A percentile compares a stretch with the other conserved stretches of the same genome.
Conservation (phyloP, 345 rosid species). For the Noccaea caerulescens region DNA sequence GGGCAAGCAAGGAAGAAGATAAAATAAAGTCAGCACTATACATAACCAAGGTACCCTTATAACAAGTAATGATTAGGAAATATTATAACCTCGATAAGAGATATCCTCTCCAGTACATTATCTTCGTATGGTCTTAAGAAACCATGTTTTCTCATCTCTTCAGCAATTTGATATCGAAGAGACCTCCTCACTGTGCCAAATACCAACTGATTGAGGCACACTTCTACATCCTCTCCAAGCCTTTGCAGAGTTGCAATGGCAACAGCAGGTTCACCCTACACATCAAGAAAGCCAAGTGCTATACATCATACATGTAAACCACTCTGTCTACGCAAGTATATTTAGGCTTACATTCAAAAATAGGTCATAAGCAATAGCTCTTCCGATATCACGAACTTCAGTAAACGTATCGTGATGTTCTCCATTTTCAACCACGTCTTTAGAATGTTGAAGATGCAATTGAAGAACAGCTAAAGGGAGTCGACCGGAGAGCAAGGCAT, state of each 20-base stretch:
- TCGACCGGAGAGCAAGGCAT: conserved; percentile 90
- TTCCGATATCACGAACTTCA: conserved; percentile 90
- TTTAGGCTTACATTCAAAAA: conserved; percentile 77
- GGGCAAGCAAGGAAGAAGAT: conserved; percentile 40
- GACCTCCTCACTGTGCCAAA: conserved; percentile 90
- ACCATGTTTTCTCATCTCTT: conserved; percentile 77
- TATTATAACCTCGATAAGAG: conserved; percentile 84
- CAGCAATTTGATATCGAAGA: conserved; percentile 72
- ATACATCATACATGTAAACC: conserved; percentile 33
- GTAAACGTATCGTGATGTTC: conserved; percentile 77
- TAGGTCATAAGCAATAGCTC: conserved; percentile 92
- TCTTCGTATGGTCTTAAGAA: conserved; percentile 76
- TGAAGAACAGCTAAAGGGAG: conserved; percentile 98
- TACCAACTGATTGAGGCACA: conserved; percentile 82
- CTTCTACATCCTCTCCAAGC: conserved; percentile 92
- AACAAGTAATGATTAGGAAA: conserved; percentile 30
- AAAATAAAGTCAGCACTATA: conserved; percentile 41
- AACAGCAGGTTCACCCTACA: conserved; percentile 87
- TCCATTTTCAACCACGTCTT: conserved; percentile 55
- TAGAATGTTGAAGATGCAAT: conserved; percentile 85
- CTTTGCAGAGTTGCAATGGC: conserved; percentile 87
- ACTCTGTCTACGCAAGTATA: conserved; percentile 35
- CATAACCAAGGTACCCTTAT: conserved; percentile 26
- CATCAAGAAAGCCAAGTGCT: conserved; percentile 48
- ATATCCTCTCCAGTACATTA: conserved; percentile 74